phyloP scores from a whole-genome alignment of 1,139 yeast species.

The Yamadazyma dendronema region DNA sequence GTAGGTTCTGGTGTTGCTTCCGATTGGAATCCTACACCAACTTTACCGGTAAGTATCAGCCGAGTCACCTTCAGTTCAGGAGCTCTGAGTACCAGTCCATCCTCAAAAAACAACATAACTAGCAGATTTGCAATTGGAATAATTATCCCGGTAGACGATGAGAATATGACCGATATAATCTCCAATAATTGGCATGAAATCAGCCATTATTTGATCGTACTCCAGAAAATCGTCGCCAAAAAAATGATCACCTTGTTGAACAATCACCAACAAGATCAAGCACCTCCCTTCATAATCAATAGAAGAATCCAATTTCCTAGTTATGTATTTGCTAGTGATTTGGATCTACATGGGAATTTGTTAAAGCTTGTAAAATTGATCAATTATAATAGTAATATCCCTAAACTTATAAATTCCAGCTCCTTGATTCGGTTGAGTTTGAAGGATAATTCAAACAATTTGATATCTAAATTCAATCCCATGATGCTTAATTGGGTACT shows the following conservation, averaged over 20 bases:
- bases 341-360: conserved; percentile 37
- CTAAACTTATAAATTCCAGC: conserved; percentile 43
- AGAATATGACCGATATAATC: conserved; percentile 38
- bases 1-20: conserved; percentile 8
- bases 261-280: conserved; percentile 5
- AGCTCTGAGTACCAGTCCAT: too few relatives aligned
- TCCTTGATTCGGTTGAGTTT: conserved; percentile 27
- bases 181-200: conserved; percentile 52
- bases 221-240: conserved; percentile 39
- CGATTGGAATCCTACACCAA: conserved; percentile 35
- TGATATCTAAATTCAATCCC: conserved; percentile 16
- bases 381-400: conserved; percentile 43
- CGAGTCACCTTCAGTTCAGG: conserved; percentile 8
- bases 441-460: conserved; percentile 4
- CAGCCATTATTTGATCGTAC: conserved; percentile 35
- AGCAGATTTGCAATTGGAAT: conserved; percentile 50
- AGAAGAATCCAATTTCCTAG: conserved; percentile 40
- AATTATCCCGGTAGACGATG: conserved; percentile 43
- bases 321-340: conserved; percentile 40
- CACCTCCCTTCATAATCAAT: conserved; percentile 24
- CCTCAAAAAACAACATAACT: conserved; percentile 21
- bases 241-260: conserved; percentile 31
- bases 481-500: conserved; percentile 52
- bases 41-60: conserved; percentile 27
- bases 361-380: conserved; percentile 37